Conservation (phyloP, 805 yeast genomes). For the Wickerhamiella cacticola region DNA sequence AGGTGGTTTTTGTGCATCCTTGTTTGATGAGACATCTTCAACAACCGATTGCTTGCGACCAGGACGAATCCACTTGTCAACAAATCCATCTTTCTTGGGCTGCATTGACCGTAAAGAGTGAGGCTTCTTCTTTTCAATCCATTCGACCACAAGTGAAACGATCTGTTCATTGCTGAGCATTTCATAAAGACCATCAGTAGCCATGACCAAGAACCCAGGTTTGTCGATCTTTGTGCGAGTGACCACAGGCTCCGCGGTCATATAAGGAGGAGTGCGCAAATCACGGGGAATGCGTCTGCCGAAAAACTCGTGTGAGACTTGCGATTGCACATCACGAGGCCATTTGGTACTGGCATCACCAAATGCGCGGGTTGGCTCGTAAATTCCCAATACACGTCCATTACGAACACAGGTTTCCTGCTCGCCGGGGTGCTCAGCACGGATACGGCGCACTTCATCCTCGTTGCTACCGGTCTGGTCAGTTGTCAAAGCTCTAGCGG, state of each 20-base stretch:
- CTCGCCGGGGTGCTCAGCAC: constrained; percentile 84
- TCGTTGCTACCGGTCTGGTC: constrained; percentile 94
- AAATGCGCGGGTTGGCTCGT: constrained; percentile 93
- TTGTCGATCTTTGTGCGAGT: constrained; percentile 66
- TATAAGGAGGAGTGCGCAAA: constrained; percentile 85
- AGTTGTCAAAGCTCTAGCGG: constrained; percentile 69
- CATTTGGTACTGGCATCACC: constrained; percentile 94
- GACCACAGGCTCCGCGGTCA: constrained; percentile 89
- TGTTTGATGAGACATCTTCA: constrained; percentile 35
- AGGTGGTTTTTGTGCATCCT: constrained; percentile 53
- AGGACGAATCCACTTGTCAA: constrained; percentile 16
- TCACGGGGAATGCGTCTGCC: constrained; percentile 60
- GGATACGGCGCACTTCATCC: constrained; percentile 70
- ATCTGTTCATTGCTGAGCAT: constrained; percentile 86
- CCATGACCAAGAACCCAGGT: constrained; percentile 81
- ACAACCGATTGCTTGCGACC: constrained; percentile 24
- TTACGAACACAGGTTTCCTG: constrained; percentile 56
- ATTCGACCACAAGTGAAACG: constrained; percentile 79
- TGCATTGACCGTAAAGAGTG: constrained; percentile 13
- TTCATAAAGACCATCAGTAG: constrained; percentile 89
- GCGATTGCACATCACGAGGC: constrained; percentile 60
- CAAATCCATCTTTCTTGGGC: constrained; percentile 13
- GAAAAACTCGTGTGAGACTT: constrained; percentile 62
- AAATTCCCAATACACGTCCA: constrained; percentile 83
- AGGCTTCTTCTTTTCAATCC: constrained; percentile 71